A percentile compares a stretch with the other conserved stretches of the same genome.
These are phyloP conservation scores for Trichoderma oligosporum DNA, from an alignment of 2,329 filamentous ascomycete genomes.

Conservation along the genomic window DNA sequence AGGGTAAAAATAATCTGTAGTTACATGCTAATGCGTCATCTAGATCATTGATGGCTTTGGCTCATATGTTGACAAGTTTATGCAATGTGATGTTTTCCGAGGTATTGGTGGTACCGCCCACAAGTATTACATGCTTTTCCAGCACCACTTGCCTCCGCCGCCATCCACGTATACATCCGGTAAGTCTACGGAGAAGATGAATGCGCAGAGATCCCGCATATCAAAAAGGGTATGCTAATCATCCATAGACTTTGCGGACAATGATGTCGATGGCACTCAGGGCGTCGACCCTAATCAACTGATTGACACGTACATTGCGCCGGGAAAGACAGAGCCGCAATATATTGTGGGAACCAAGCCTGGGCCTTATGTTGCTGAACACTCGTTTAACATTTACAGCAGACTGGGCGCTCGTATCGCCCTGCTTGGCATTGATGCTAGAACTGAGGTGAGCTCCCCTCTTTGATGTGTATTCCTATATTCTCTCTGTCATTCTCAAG, in stretches of 20 bases:
- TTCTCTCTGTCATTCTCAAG: too few species aligned
- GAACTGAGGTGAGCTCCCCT: constrained; percentile 65
- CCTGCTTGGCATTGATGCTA: constrained; percentile 84
- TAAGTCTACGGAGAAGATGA: constrained; percentile 23
- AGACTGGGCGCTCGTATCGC: constrained; percentile 77
- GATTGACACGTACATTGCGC: constrained; percentile 67
- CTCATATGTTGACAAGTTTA: constrained; percentile 90
- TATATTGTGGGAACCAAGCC: constrained; percentile 76
- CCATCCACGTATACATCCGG: constrained; percentile 81
- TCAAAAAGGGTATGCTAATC: constrained; percentile 29
- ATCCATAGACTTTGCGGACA: constrained; percentile 15
- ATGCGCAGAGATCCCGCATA: constrained; percentile 27
- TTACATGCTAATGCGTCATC: constrained; percentile 38
- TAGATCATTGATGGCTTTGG: constrained; percentile 90
- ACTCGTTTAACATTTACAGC: constrained; percentile 82
- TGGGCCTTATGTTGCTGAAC: constrained; percentile 85
- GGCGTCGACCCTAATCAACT: constrained; percentile 68
- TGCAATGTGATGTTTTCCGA: constrained; percentile 86
- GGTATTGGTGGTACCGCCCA: constrained; percentile 89
- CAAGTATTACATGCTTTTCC: constrained; percentile 98
- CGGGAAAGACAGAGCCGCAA: constrained; percentile 55
- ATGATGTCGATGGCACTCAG: constrained; percentile 37
- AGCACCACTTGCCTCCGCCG: constrained; percentile 86
- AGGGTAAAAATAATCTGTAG: too few species aligned
- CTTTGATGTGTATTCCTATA: neutral